Percentiles rank a stretch among this genome's conserved stretches.
phyloP scores from a whole-genome alignment of 228 moss, liverwort and hornwort species.

The Sphagnum fallax region DNA sequence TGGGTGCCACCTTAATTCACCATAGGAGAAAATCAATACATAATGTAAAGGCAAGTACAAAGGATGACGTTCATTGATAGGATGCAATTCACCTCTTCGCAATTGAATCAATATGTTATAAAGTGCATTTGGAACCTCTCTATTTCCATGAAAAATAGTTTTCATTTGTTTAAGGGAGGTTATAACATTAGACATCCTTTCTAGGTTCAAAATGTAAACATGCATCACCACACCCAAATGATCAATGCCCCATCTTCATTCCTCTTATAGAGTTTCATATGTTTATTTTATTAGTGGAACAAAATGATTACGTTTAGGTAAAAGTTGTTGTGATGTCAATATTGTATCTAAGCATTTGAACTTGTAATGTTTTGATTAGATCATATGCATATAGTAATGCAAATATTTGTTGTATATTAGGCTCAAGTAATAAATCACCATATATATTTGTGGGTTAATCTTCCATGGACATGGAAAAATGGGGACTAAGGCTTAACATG shows the following conservation, averaged over 20 bases:
- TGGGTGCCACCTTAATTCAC: no score
- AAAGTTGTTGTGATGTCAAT: neutral
- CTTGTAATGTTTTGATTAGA: neutral
- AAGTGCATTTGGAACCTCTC: slow-evolving; percentile 1
- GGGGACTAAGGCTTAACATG: neutral
- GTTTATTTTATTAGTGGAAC: no score
- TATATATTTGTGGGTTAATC: neutral
- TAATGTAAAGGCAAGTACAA: no score
- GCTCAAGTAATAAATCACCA: neutral
- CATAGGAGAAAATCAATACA: no score
- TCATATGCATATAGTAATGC: neutral
- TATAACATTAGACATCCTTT: neutral
- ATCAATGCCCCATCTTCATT: neutral
- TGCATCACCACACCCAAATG: neutral
- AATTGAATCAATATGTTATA: neutral
- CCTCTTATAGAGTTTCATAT: no score
- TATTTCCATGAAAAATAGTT: neutral
- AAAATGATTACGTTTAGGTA: neutral
- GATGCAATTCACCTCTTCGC: neutral
- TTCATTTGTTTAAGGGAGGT: neutral
- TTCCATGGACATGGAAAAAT: slow-evolving; percentile 1
- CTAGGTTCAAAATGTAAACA: neutral
- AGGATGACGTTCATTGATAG: no score
- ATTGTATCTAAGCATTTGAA: neutral
- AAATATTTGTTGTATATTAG: neutral